Evolutionary conservation across 768 basidiomycete genomes (phyloP).

Genomic region (Crucibulum laeve): DNA sequence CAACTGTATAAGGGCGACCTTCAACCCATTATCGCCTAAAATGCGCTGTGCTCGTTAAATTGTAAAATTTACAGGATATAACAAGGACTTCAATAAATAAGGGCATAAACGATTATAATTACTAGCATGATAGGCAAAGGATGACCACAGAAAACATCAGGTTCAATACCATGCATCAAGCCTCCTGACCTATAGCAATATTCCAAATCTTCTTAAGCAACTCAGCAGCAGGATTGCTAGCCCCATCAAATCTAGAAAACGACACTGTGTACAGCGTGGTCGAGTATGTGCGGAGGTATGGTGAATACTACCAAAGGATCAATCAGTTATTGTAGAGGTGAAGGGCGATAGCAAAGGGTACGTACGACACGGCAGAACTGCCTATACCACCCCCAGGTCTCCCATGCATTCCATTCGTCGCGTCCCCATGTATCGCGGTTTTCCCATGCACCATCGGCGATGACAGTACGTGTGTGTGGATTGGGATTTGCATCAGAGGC

Average conservation of each 20-base stretch:
- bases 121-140: background rate
- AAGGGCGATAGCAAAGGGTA: conserved; percentile 6
- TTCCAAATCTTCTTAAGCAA: conserved; percentile 69
- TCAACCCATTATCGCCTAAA: no score
- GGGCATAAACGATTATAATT: no score
- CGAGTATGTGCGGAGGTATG: conserved; percentile 71
- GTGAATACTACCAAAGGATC: conserved; percentile 54
- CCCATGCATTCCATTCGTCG: conserved; percentile 80
- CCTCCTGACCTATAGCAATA: conserved; percentile 59
- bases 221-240: conserved; percentile 50
- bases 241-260: conserved; percentile 58
- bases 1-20: no score
- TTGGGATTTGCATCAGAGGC: conserved; percentile 41
- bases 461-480: conserved; percentile 47
- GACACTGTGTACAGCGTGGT: conserved; percentile 69
- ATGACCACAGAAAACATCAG: conserved; percentile 2
- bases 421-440: conserved; percentile 65
- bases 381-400: conserved; percentile 88
- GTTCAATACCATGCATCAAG: conserved; percentile 5
- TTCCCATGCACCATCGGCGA: conserved; percentile 67
- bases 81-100: no score
- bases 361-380: conserved; percentile 82
- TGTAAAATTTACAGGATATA: no score
- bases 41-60: no score
- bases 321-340: conserved; percentile 4